Conservation (phyloP, 495 filamentous ascomycete genomes). For the Lasiosphaeria ovina region DNA sequence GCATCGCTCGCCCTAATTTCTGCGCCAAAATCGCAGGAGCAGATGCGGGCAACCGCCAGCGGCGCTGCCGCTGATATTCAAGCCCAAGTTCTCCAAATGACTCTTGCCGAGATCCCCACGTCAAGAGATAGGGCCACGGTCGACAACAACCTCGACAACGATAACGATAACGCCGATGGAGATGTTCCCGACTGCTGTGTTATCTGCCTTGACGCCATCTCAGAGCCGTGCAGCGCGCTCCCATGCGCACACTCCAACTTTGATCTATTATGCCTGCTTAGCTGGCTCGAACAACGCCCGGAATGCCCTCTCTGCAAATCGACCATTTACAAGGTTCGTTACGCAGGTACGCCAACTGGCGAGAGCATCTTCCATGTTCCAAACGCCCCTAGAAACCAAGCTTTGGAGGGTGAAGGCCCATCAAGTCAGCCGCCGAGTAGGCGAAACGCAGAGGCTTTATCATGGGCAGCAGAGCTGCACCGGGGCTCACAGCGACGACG, state of each 20-base stretch:
- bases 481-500: slow-evolving; percentile 25
- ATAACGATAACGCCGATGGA: background rate
- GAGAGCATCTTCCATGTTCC: slow-evolving; percentile 44
- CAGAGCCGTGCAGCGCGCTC: slow-evolving; percentile 64
- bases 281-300: slow-evolving; percentile 73
- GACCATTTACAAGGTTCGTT: slow-evolving; percentile 64
- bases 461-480: background rate
- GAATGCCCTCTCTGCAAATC: slow-evolving; percentile 79
- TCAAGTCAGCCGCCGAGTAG: slow-evolving; percentile 9
- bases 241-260: slow-evolving; percentile 80
- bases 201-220: slow-evolving; percentile 73
- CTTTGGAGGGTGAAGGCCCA: background rate
- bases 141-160: slow-evolving; percentile 8
- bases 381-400: slow-evolving; percentile 11
- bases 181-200: slow-evolving; percentile 49
- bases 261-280: slow-evolving; percentile 79
- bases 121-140: slow-evolving; percentile 12
- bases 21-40: background rate
- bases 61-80: slow-evolving; percentile 32
- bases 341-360: slow-evolving; percentile 58
- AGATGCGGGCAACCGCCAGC: background rate
- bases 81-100: slow-evolving; percentile 45
- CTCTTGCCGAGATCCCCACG: slow-evolving; percentile 44
- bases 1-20: too few species aligned
- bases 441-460: background rate